A percentile compares a stretch with the other conserved stretches of the same genome.
Conservation (phyloP, 1,284 basidiomycete genomes). For the Hypsizygus ulmarius region DNA sequence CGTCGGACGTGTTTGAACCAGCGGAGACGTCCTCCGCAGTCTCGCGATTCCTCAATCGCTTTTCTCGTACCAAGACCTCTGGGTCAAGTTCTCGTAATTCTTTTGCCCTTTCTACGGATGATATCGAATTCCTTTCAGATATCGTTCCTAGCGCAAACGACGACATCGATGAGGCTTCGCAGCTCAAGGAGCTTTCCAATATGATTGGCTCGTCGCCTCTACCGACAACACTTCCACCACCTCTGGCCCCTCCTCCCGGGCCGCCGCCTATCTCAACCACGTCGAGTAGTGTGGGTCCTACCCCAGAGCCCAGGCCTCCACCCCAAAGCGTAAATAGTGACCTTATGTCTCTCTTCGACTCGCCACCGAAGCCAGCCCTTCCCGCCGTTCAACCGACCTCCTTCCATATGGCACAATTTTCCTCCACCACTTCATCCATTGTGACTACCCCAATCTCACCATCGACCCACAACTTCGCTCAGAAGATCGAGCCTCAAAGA, state of each 20-base stretch:
- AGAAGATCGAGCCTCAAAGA: conserved; percentile 5
- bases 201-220: conserved; percentile 43
- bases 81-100: conserved; percentile 42
- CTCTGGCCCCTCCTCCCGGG: conserved; percentile 45
- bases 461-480: background rate
- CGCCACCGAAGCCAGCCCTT: conserved; percentile 5
- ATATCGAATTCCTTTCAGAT: conserved; percentile 74
- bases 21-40: conserved; percentile 53
- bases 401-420: background rate
- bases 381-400: background rate
- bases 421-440: background rate
- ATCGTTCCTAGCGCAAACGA: conserved; percentile 59
- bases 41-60: conserved; percentile 68
- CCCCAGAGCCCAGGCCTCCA: background rate
- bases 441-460: background rate
- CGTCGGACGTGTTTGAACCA: conserved; percentile 14
- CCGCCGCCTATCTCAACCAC: conserved; percentile 22
- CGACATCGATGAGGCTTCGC: conserved; percentile 32
- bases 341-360: conserved; percentile 20
- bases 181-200: conserved; percentile 36
- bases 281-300: background rate
- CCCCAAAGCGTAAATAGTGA: conserved; percentile 10
- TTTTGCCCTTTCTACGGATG: conserved; percentile 64
- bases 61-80: conserved; percentile 51
- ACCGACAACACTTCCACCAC: conserved; percentile 36